Evolutionary conservation across 495 filamentous ascomycete genomes (phyloP), one percentile per base, ranked within the genome.

Genomic region (Cairneyella variabilis): DNA sequence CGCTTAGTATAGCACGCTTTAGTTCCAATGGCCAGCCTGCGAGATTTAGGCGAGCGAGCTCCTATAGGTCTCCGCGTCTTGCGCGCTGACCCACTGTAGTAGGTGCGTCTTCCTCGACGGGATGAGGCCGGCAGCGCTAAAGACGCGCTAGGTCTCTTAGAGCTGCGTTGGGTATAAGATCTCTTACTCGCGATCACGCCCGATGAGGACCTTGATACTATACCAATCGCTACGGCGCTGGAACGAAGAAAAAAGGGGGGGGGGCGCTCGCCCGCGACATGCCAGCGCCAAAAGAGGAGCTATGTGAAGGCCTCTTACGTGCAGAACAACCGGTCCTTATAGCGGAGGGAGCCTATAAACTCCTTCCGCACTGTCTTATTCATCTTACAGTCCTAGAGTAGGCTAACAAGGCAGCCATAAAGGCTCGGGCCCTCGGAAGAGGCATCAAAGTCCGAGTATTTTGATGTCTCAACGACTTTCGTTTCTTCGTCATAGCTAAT

Each of bases 351-450:
- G 30, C 28, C 30, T 17, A 50, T 50, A 18, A 50, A 50, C 47
- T 50, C 28, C 47, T 50, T 50, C 1, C 28, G 18, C 1, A 22
- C 30, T 26, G 20, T 40, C 47, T 50, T 50, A 25, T 50, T 50
- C 11, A 40, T 25, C 30, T 50, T 50, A 18, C 30, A 12, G 16
- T 50, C 28, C 18, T 40, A 18, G n/a, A 50, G 10, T 1, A 50
- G 47, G 2, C 1, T 38, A 10, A 50, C 18, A n/a, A 50, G 47
- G 8, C 18, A 37, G 10, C 7, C 1, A 8, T 18, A 50, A n/a
- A 17, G 1, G 7, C 7, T 37, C 16, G 28, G 30, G 30, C 30
- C 28, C 30, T 50, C 8, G 4, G 16, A 22, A 10, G 3, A n/a
- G n/a, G n/a, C n/a, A n/a, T n/a, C n/a, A n/a, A n/a, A n/a, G n/a